Evolutionary conservation across 306 rosid genomes (phyloP), one percentile per base, ranked within the genome.

Genomic region (Gillenia trifoliata): DNA sequence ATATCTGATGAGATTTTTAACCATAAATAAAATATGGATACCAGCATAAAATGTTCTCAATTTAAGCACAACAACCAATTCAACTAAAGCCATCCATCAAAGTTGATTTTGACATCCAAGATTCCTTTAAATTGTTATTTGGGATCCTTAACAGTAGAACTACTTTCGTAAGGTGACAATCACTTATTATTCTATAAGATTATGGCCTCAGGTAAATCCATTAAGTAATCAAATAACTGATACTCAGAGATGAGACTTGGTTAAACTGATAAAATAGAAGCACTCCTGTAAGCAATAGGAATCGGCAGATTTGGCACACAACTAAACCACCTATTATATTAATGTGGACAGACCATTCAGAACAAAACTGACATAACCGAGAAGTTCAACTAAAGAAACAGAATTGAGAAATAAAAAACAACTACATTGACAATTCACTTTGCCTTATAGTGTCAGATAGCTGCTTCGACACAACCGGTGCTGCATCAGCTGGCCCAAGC

Each of bases 401-500:
- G 60, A 54, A 60, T 11, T 38, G 33, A 47, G 47, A 17, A 63
- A 41, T 54, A 43, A 76, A 45, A 26, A 29, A 28, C 25, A 40
- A 28, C 31, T 4, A 73, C 11, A 74, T 54, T 40, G 65, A 19
- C 15, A 12, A n/a, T 47, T 38, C 20, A n/a, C 79, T n/a, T 43
- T 89, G 80, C 98, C 93, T 91, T 83, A 93, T 87, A 73, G 97
- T 87, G 82, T 93, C 96, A 80, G 90, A 89, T 65, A 91, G 83
- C 76, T 86, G 96, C 83, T 91, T 93, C 30, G 97, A 93, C 79
- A 93, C 79, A 71, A 89, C 97, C 0, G 96, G 98, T 52, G 89
- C 93, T 63, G 77, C 86, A 82, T 93, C 97, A 64, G 97, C 96
- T 43, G 94, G 98, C 88, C 98, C 85, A n/a, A n/a, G 64, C 98